Base-by-base conservation (phyloP, 305 asterid species). In the Fraxinus sp. region DNA sequence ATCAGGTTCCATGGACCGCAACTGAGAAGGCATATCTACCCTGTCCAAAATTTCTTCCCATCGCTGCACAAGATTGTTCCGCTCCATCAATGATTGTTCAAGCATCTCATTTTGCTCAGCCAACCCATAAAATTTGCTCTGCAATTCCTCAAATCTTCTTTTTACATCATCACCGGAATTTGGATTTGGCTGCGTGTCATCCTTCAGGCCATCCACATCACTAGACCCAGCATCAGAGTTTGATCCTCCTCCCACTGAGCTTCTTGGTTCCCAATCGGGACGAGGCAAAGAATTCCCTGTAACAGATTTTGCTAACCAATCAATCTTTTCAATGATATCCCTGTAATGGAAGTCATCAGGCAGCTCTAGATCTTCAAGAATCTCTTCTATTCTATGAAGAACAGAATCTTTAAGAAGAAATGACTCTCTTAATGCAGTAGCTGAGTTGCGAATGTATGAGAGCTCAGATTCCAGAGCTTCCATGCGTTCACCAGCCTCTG, bases 31-130 rank as follows among this genome's bases (percentile, higher is more conserved):
- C 90, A 94, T 82, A 74, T 92, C 92, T 75, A 94, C 76, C 84
- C 87, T 90, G 86, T 91, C 93, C 80, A 94, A 80, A 86, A 91
- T 83, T 86, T 90, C 97, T 90, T 97, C 98, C 98, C 97, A 97
- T 20, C 84, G 94, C 90, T 88, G 95, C 84, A 97, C 94, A 87
- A 93, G 93, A 86, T 89, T 92, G 92, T 93, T 97, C 87, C 98
- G 90, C 87, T 94, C 95, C 94, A 92, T 85, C 84, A 97, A 86
- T 68, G 99, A 93, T 84, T 93, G 99, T 88, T 97, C 99, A 89
- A 97, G 99, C 97, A 97, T 97, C 90, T 94, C 99, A 83, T 93
- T 97, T 77, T 94, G 99, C 88, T 94, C 99, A 5, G 99, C 99
- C 90, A 97, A 88, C 84, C 90, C 97, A 87, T 92, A 94, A 83